These are phyloP conservation scores for Trametes sp. DNA, from an alignment of 1,284 basidiomycete genomes.

Conservation along the genomic window DNA sequence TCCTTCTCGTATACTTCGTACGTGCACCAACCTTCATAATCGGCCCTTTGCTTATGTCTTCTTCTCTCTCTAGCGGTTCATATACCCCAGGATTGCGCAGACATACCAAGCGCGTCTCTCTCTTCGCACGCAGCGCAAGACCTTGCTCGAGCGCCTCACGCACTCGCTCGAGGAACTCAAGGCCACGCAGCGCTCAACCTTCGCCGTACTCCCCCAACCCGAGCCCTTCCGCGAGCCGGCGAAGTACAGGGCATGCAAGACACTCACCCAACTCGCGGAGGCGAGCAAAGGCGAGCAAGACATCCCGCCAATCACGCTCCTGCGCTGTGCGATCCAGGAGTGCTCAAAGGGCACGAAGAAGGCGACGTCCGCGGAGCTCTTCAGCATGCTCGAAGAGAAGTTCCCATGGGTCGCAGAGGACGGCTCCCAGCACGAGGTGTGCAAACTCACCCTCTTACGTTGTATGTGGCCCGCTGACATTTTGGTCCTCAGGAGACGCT, in stretches of 20 bases:
- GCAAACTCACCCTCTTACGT: slow-evolving; percentile 20
- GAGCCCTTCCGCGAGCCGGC: slow-evolving; percentile 56
- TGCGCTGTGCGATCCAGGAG: slow-evolving; percentile 68
- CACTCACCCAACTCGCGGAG: slow-evolving; percentile 55
- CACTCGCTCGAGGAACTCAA: slow-evolving; percentile 60
- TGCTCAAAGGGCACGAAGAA: slow-evolving; percentile 51
- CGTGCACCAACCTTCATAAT: slow-evolving; percentile 6
- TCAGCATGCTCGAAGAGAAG: slow-evolving; percentile 60
- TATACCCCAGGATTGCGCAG: slow-evolving; percentile 69
- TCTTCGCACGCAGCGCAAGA: slow-evolving; percentile 63
- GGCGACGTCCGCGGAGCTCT: slow-evolving; percentile 65
- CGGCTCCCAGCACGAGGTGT: slow-evolving; percentile 60
- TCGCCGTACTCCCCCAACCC: slow-evolving; percentile 61
- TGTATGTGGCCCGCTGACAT: background rate
- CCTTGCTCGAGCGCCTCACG: slow-evolving; percentile 60
- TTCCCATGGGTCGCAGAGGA: slow-evolving; percentile 65
- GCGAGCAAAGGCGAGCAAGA: slow-evolving; percentile 43
- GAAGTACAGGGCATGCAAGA: slow-evolving; percentile 53
- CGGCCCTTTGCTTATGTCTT: background rate
- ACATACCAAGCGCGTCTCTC: slow-evolving; percentile 67
- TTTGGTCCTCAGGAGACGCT: slow-evolving; percentile 53
- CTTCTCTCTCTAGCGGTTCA: slow-evolving; percentile 55
- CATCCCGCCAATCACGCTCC: slow-evolving; percentile 59
- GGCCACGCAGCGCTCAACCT: slow-evolving; percentile 58
- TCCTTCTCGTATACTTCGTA: slow-evolving; percentile 64